Evolutionary conservation across 192 early-diverging fungal species (phyloP), one percentile per base, ranked within the genome.

Genomic region (Thamnidium elegans): DNA sequence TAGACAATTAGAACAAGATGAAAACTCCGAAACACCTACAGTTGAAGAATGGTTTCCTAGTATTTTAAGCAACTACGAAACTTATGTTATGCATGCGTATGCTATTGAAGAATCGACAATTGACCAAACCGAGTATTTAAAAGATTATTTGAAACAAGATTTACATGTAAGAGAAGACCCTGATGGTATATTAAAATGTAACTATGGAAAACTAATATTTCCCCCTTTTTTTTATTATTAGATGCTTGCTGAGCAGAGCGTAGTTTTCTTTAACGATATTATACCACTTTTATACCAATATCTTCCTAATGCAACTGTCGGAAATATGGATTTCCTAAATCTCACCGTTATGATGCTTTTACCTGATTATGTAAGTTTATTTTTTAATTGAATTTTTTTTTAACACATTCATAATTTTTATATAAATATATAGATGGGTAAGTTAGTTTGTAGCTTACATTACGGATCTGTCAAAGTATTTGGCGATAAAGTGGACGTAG

Each of bases 331-430:
- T 55, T 23, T 55, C 17, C 39, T 69, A 43, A 43, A 62, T 23
- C 51, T 69, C 5, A 52, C 50, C 9, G 32, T 55, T 6, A 7
- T 30, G 3, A 69, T 69, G 67, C 15, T 59, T 15, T 39, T 69
- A 17, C 67, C 67, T 50, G 55, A 67, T 30, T 55, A 59, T 23
- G 65, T 67, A 67, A 67, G 42, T 30, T n/a, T 47, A 7, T n/a
- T 47, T 47, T 11, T n/a, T 34, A 7, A 15, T 47, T 32, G 8
- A 4, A 32, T 31, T 6, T 13, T 30, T 61, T 32, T 48, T 61
- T 23, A n/a, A n/a, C n/a, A n/a, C n/a, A n/a, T n/a, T n/a, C n/a
- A n/a, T n/a, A n/a, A n/a, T 48, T 61, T 61, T 61, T 47, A 31
- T 31, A 5, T 4, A 36, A 36, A 36, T 30, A 30, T 32, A 21